Conservation (phyloP, 2,329 filamentous ascomycete genomes). For the Lecanicillium sp. region DNA sequence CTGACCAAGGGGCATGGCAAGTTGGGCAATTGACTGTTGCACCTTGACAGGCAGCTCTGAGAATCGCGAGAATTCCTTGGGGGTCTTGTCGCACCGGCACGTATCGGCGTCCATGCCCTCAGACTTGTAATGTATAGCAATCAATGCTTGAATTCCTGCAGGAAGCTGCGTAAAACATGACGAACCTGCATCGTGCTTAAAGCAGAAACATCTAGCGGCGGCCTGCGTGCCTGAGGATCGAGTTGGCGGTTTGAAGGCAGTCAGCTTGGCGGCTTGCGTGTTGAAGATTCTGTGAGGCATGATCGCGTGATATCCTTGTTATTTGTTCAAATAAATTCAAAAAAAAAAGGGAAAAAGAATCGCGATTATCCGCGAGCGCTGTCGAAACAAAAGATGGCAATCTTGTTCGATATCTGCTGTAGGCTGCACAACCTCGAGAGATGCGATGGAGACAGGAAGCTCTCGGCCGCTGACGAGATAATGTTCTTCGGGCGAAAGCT, state of each 20-base stretch:
- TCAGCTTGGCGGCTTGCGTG: too few relatives aligned
- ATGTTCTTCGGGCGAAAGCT: too few relatives aligned
- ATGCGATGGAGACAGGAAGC: too few relatives aligned
- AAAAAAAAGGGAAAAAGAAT: too few relatives aligned
- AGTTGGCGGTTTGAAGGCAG: too few relatives aligned
- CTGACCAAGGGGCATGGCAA: background rate
- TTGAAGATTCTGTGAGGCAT: background rate
- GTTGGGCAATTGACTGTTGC: background rate
- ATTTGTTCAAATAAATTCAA: too few relatives aligned
- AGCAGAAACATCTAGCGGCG: background rate
- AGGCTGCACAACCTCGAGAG: too few relatives aligned
- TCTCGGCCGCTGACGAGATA: too few relatives aligned
- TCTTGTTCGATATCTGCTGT: too few relatives aligned
- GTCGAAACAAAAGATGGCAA: too few relatives aligned
- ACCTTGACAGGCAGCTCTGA: background rate
- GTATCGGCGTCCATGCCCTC: background rate
- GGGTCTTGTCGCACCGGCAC: background rate
- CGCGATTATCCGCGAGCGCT: too few relatives aligned
- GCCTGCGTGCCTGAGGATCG: background rate
- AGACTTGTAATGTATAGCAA: background rate
- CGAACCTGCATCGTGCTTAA: background rate
- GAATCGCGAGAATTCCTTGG: background rate
- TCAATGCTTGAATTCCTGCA: background rate
- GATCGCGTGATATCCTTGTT: background rate
- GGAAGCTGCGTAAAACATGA: background rate